Evolutionary conservation across 805 yeast species (phyloP).

Genomic region (Monosporozyma unispora): DNA sequence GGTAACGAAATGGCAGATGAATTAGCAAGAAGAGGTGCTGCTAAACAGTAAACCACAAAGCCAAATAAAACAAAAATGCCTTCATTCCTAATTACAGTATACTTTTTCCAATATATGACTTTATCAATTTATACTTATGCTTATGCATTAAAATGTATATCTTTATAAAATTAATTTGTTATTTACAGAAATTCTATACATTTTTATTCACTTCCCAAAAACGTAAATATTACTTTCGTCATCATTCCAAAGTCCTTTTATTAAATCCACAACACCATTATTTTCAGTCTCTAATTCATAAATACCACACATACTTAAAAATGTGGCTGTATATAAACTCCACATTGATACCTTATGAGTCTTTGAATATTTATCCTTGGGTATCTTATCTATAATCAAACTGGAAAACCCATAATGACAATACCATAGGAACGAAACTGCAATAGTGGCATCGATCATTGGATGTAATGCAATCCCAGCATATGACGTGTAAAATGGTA

Average conservation of each 20-base stretch:
- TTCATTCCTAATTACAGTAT: no score
- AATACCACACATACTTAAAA: conserved; percentile 59
- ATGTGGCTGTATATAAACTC: conserved; percentile 53
- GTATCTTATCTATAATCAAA: conserved; percentile 73
- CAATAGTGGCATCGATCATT: conserved; percentile 46
- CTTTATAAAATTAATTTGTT: not conserved
- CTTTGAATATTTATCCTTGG: conserved; percentile 60
- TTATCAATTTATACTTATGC: no score
- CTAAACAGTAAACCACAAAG: conserved; percentile 12
- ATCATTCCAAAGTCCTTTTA: conserved; percentile 32
- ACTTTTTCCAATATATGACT: not conserved
- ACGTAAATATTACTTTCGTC: conserved; percentile 24
- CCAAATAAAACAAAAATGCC: no score
- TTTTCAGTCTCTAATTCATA: conserved; percentile 59
- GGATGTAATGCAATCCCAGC: conserved; percentile 42
- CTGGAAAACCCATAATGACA: conserved; percentile 64
- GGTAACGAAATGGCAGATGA: conserved; percentile 77
- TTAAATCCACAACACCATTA: conserved; percentile 50
- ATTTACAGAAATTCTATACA: not conserved
- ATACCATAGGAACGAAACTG: conserved; percentile 51
- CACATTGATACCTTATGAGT: conserved; percentile 55
- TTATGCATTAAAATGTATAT: no score
- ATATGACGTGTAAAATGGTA: conserved; percentile 41
- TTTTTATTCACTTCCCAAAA: conserved; percentile 14
- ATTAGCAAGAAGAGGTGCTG: conserved; percentile 62